Evolutionary conservation across 1,284 basidiomycete genomes (phyloP).

Genomic region (Tranzscheliella williamsii): DNA sequence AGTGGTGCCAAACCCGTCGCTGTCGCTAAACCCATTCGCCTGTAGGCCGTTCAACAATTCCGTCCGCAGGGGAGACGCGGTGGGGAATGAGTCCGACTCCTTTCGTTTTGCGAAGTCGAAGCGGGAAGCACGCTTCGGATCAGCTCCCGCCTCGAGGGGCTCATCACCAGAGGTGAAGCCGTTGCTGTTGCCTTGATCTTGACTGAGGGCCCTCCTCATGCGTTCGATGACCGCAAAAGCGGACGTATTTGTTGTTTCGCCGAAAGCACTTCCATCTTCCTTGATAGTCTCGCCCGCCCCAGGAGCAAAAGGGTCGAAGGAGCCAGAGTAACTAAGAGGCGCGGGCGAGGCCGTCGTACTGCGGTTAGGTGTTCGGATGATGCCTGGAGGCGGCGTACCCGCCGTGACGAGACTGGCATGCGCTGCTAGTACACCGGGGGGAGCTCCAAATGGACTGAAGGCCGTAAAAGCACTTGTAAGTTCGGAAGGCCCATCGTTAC

Average conservation of each 20-base stretch:
- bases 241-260: slow-evolving; percentile 12
- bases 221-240: slow-evolving; percentile 46
- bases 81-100: slow-evolving; percentile 39
- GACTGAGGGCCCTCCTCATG: slow-evolving; percentile 39
- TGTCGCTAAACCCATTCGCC: slow-evolving; percentile 5
- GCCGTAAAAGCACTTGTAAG: slow-evolving; percentile 29
- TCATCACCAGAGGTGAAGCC: slow-evolving; percentile 14
- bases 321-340: slow-evolving; percentile 50
- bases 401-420: slow-evolving; percentile 17
- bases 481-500: slow-evolving; percentile 24
- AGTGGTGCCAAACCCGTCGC: slow-evolving; percentile 7
- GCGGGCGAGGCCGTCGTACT: slow-evolving; percentile 34
- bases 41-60: slow-evolving; percentile 22
- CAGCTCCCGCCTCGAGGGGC: slow-evolving; percentile 8
- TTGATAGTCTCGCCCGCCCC: slow-evolving; percentile 40
- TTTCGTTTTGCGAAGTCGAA: slow-evolving; percentile 55
- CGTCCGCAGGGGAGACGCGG: slow-evolving; percentile 27
- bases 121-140: slow-evolving; percentile 39
- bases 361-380: slow-evolving; percentile 25
- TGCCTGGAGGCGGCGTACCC: slow-evolving; percentile 27
- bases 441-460: slow-evolving; percentile 34
- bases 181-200: slow-evolving; percentile 15
- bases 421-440: slow-evolving; percentile 24
- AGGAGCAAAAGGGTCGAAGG: slow-evolving; percentile 57
- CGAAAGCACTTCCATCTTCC: slow-evolving; percentile 25